Percentiles rank a stretch among this genome's conserved stretches.
Evolutionary conservation across 148 eudicot genomes (phyloP).

Genomic region (Persicaria tinctoria): DNA sequence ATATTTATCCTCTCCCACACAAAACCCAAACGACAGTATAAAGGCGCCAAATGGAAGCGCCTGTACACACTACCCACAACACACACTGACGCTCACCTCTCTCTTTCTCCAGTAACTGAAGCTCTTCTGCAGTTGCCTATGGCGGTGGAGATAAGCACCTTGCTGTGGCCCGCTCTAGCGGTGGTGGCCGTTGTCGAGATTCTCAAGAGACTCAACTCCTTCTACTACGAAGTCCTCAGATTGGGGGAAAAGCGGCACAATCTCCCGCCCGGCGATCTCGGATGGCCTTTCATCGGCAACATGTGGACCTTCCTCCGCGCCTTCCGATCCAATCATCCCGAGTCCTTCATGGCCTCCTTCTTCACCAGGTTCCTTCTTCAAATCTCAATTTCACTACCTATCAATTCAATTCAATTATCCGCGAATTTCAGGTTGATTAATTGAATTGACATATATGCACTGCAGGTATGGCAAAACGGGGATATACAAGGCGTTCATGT

Average conservation of each 20-base stretch:
- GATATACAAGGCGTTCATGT: conserved; percentile 27
- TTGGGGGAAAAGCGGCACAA: conserved; percentile 34
- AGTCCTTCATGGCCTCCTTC: conserved; percentile 47
- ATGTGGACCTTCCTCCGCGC: conserved; percentile 82
- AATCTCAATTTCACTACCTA: neutral
- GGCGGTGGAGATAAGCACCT: neutral
- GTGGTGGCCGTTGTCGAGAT: conserved; percentile 21
- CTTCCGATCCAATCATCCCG: conserved; percentile 70
- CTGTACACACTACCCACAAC: too few relatives aligned
- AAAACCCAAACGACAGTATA: too few relatives aligned
- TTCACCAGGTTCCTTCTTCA: conserved; percentile 30
- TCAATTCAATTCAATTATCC: too few relatives aligned
- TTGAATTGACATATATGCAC: neutral
- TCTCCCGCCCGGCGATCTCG: conserved; percentile 81
- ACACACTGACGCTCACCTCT: too few relatives aligned
- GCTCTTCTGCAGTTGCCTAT: too few relatives aligned
- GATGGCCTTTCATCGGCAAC: conserved; percentile 78
- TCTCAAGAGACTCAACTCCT: conserved; percentile 33
- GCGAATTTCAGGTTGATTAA: too few relatives aligned
- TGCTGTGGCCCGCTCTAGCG: neutral
- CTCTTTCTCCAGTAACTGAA: too few relatives aligned
- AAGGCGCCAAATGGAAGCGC: too few relatives aligned
- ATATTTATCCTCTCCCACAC: too few relatives aligned
- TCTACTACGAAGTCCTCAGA: conserved; percentile 39
- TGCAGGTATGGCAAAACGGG: conserved; percentile 22